These are phyloP conservation scores for Candida suzukii DNA, from an alignment of 805 yeast genomes.

Conservation along the genomic window DNA sequence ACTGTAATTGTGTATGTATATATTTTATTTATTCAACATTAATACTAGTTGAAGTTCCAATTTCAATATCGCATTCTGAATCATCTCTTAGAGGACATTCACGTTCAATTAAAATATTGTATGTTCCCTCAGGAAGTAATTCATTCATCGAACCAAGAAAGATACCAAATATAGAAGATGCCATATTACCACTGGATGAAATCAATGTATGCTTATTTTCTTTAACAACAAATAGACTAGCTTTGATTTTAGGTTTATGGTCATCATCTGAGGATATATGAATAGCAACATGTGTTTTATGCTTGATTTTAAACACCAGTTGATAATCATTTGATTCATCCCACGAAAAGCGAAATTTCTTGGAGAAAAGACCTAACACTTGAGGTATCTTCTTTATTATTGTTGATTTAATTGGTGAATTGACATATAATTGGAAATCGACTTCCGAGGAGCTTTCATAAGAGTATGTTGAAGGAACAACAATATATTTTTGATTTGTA, in stretches of 20 bases:
- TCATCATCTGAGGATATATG: background rate
- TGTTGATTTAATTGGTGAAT: conserved; percentile 10
- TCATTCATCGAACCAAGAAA: background rate
- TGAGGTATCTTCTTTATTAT: conserved; percentile 3
- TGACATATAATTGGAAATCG: conserved; percentile 26
- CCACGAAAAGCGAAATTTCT: background rate
- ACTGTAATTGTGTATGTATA: background rate
- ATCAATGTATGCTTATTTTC: background rate
- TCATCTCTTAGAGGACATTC: too few species aligned
- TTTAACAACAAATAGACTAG: background rate
- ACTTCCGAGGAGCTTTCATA: conserved; percentile 15
- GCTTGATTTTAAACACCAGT: background rate
- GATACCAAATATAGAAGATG: background rate
- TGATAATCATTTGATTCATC: background rate
- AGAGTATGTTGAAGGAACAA: conserved; percentile 41
- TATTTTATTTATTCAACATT: background rate
- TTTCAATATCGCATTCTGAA: background rate
- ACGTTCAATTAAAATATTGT: background rate
- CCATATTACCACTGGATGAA: background rate
- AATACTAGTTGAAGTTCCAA: background rate
- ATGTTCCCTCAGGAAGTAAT: background rate
- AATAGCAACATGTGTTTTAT: background rate
- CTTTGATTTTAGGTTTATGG: background rate
- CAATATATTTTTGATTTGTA: conserved; percentile 32
- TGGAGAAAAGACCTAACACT: conserved; percentile 8